Base-by-base conservation (phyloP, 1,284 basidiomycete species). In the Apiotrichum gamsii region DNA sequence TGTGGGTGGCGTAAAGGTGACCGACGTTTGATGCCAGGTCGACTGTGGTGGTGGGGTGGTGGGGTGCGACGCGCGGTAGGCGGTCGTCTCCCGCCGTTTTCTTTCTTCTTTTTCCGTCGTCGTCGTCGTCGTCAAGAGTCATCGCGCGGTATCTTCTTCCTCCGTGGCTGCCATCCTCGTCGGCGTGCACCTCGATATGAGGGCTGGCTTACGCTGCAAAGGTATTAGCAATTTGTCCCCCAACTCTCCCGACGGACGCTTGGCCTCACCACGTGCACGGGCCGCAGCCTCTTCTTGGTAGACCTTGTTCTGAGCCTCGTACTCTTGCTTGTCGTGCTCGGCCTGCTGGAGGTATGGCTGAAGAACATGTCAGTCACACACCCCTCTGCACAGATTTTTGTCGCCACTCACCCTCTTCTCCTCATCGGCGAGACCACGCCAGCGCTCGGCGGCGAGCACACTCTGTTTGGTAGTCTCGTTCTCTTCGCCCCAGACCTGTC, bases 381-480 rank as follows among this genome's bases (percentile, higher is more conserved):
- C 25, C 8, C 6, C 25, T 28, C 21, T 28, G 25, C 25, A 28
- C 8, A 28, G 6, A 6, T 6, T 28, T 28, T 6, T 6, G 6
- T 11, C 25, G 11, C 6, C 25, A 69, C 77, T 48, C 62, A 90
- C 88, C 79, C 86, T 87, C 69, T 90, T 84, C 74, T 95, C 89
- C 34, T 85, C 86, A 70, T 93, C 89, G 35, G 83, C 84, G 80
- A 96, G 85, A 43, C 81, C 83, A 55, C 90, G 80, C 91, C 91
- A 96, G 70, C 85, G 85, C 54, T 84, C 83, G 39, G 91, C 91
- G 43, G 91, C 91, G 42, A 95, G 77, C 4, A 93, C 88, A 72
- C 88, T 91, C 75, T 95, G 93, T 73, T 87, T 87, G 31, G 91
- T 93, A 4, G 93, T 93, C 74, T 94, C 91, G 36, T 82, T 84